These are phyloP conservation scores for Gloeostereum incarnatum DNA, from an alignment of 768 basidiomycete genomes.

Conservation along the genomic window DNA sequence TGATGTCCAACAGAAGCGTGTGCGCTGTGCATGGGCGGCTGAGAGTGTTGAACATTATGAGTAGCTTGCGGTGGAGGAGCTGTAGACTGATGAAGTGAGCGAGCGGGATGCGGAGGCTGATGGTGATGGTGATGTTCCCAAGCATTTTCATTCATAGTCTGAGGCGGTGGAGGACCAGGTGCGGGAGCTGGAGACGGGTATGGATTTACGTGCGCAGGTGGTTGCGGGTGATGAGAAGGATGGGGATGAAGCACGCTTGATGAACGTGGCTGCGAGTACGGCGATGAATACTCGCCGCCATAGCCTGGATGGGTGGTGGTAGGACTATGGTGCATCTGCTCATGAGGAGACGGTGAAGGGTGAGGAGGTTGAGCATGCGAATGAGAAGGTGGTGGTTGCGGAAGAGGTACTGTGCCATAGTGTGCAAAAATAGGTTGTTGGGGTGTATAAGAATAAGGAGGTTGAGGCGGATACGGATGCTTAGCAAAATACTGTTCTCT, in stretches of 20 bases:
- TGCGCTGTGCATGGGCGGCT: conserved; percentile 18
- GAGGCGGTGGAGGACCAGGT: neutral
- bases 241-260: conserved; percentile 20
- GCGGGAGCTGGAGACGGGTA: neutral
- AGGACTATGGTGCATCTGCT: conserved; percentile 29
- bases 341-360: conserved; percentile 25
- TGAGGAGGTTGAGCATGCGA: conserved; percentile 25
- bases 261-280: conserved; percentile 13
- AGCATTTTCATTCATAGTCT: neutral
- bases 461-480: conserved; percentile 32
- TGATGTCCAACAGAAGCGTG: conserved; percentile 19
- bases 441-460: conserved; percentile 17
- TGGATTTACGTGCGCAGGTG: neutral
- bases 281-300: too few species aligned
- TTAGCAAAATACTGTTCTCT: neutral
- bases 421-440: too few species aligned
- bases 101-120: conserved; percentile 27
- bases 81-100: conserved; percentile 31
- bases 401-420: too few species aligned
- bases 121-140: conserved; percentile 12
- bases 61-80: conserved; percentile 29
- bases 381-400: too few species aligned
- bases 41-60: conserved; percentile 22
- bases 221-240: conserved; percentile 8
- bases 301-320: conserved; percentile 26